Base-by-base conservation (phyloP, 1,139 yeast genomes). In the Meyerozyma smithsonii region DNA sequence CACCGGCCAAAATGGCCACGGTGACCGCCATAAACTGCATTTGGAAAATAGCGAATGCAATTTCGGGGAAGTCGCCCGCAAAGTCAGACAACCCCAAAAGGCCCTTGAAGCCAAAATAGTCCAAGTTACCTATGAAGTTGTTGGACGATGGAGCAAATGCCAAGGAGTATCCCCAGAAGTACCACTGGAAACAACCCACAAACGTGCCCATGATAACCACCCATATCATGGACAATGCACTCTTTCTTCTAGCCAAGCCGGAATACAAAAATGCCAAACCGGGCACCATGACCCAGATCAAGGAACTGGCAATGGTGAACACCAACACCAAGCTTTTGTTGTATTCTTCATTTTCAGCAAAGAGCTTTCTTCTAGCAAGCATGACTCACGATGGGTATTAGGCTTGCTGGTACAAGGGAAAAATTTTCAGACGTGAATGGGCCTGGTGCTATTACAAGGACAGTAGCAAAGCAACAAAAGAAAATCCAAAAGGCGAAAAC, bases 141-240 rank as follows among this genome's bases (percentile, higher is more conserved):
- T 89, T 88, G 30, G 81, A 65, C 2, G 96, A 88, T 0, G 84
- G 77, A 12, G 72, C 55, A 54, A 92, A 89, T 3, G 97, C 95
- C 37, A 92, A 66, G 0, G 96, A 87, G 59, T 87, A 92, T 18
- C 97, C 97, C 97, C 97, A 92, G 57, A 92, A 88, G 62, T 89
- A 92, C 97, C 97, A 92, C 59, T 88, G 96, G 56, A 88, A 78
- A 40, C 80, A 71, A 2, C 88, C 90, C n/a, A 90, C 81, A 49
- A 84, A 74, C 12, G 87, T 80, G 5, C 90, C 77, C 77, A 84
- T 77, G 39, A 88, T 61, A 11, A 80, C 80, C 14, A 83, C 80
- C 88, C 96, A 89, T 39, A 92, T 82, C 79, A 89, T 77, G 17
- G 95, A 84, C 39, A 90, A 69, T 0, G 97, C 97, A 21, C 90